Percentiles rank a stretch among this genome's conserved stretches.
Conservation (phyloP, 352 stramenopile species). For the Globisporangium radiosum region DNA sequence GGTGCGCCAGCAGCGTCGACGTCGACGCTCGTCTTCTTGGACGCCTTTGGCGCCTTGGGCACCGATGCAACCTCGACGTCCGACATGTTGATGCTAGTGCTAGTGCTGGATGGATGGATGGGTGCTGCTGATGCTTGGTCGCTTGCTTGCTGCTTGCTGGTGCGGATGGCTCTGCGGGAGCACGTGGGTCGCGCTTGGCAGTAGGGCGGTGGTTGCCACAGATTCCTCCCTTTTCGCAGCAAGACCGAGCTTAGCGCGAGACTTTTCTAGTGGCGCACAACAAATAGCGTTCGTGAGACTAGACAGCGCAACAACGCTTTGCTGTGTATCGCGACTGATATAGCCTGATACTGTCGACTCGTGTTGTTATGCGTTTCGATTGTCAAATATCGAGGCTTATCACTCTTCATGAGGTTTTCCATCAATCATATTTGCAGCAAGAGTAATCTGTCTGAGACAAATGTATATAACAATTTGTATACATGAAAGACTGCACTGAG, state of each 20-base stretch:
- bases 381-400: not conserved
- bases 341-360: too few species aligned
- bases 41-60: slow-evolving; percentile 26
- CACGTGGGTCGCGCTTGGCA: too few species aligned
- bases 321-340: too few species aligned
- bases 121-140: slow-evolving; percentile 15
- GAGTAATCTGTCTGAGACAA: not conserved
- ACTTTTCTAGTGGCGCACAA: slow-evolving; percentile 38
- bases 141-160: slow-evolving; percentile 17
- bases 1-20: slow-evolving; percentile 33
- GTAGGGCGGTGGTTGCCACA: too few species aligned
- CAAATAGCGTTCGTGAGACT: too few species aligned
- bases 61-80: slow-evolving; percentile 35
- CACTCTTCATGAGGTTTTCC: not conserved
- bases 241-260: slow-evolving; percentile 1
- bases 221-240: too few species aligned
- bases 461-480: not conserved
- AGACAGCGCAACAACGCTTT: too few species aligned
- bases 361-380: not conserved
- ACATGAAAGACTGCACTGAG: too few species aligned
- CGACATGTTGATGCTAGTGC: slow-evolving; percentile 27
- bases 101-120: slow-evolving; percentile 1
- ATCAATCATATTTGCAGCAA: not conserved
- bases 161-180: slow-evolving; percentile 8
- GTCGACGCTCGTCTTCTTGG: slow-evolving; percentile 24